Percentiles rank a stretch among this genome's conserved stretches.
These are phyloP conservation scores for Spizellomyces punctatus DNA, from an alignment of 192 early-diverging fungal species.

Conservation along the genomic window DNA sequence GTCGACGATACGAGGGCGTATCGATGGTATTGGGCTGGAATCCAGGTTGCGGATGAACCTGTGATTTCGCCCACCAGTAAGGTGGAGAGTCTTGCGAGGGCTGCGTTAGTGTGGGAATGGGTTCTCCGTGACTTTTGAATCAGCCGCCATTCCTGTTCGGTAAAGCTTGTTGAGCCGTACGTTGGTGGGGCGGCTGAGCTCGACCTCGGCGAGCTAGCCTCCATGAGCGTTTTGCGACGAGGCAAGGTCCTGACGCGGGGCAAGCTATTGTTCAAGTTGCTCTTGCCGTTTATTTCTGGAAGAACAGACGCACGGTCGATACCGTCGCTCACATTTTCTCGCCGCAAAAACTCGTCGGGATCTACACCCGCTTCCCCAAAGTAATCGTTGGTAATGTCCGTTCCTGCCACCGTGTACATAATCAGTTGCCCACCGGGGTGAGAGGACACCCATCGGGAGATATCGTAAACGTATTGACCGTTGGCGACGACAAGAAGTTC, in stretches of 20 bases:
- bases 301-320: not conserved
- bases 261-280: conserved; percentile 5
- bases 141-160: conserved; percentile 29
- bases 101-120: conserved; percentile 37
- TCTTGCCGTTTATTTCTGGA: not conserved
- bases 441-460: conserved; percentile 37
- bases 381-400: conserved; percentile 47
- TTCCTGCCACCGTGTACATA: conserved; percentile 38
- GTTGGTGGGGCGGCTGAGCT: not conserved
- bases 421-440: conserved; percentile 48
- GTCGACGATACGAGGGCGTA: conserved; percentile 34
- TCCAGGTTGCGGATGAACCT: not conserved
- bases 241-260: not conserved
- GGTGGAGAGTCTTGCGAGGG: conserved; percentile 22
- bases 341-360: not conserved
- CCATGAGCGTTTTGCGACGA: not conserved
- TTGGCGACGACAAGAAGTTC: conserved; percentile 41
- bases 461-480: conserved; percentile 45
- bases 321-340: not conserved
- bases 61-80: conserved; percentile 39
- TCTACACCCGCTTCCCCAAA: conserved; percentile 33
- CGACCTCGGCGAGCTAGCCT: not conserved
- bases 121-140: conserved; percentile 33
- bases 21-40: conserved; percentile 30
- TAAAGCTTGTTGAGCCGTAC: conserved; percentile 6